phyloP scores from a whole-genome alignment of 2,329 filamentous ascomycete genomes.

The Ophiostoma ips region DNA sequence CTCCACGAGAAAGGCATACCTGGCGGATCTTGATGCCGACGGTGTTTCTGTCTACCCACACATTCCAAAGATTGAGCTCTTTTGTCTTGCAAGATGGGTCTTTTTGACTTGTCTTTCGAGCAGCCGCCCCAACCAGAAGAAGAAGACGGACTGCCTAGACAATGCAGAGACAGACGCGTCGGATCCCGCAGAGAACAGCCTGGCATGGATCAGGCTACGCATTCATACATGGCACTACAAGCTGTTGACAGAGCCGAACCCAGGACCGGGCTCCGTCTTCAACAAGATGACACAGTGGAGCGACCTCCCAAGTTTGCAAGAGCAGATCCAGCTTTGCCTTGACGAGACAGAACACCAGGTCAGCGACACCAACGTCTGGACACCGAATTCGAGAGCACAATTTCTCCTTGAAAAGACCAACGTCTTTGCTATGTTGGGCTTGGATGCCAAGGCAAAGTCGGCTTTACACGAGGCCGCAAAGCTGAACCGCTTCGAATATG shows the following conservation, averaged over 20 bases:
- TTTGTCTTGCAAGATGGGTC: slow-evolving; percentile 50
- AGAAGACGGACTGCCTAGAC: not conserved
- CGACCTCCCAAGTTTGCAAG: slow-evolving; percentile 42
- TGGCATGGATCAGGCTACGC: slow-evolving; percentile 53
- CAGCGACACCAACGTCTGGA: not conserved
- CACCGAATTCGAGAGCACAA: slow-evolving; percentile 30
- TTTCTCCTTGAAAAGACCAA: slow-evolving; percentile 74
- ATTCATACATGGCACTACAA: slow-evolving; percentile 57
- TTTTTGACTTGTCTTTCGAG: not conserved
- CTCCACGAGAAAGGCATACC: slow-evolving; percentile 40
- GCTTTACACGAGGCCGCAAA: slow-evolving; percentile 55
- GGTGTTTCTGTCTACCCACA: slow-evolving; percentile 77
- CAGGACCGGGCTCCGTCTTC: slow-evolving; percentile 40
- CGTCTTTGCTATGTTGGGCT: slow-evolving; percentile 70
- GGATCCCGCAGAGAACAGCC: slow-evolving; percentile 19
- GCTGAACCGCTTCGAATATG: slow-evolving; percentile 62
- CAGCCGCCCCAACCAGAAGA: not conserved
- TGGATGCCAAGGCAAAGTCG: slow-evolving; percentile 59
- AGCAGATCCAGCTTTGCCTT: slow-evolving; percentile 30
- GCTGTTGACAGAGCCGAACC: slow-evolving; percentile 41
- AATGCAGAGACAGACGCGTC: slow-evolving; percentile 25
- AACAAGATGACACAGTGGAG: slow-evolving; percentile 44
- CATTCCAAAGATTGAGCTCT: slow-evolving; percentile 71
- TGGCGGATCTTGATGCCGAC: slow-evolving; percentile 62
- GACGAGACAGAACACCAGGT: slow-evolving; percentile 27